Base-by-base conservation (phyloP, 352 stramenopile genomes). In the Blastocystis sp. region DNA sequence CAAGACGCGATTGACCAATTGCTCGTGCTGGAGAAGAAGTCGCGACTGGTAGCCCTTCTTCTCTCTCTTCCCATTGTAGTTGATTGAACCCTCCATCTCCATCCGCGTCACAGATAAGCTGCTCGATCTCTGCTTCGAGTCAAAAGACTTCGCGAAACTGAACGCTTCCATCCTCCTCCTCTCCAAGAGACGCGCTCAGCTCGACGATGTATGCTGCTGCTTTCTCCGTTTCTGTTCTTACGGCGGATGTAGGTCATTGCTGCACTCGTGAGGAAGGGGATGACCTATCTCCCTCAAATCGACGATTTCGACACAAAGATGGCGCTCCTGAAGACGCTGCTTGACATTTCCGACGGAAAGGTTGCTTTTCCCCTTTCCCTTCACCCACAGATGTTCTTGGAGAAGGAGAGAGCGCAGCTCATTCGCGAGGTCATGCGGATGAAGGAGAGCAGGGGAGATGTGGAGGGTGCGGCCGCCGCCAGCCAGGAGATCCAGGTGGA, bases 261-360 rank as follows among this genome's bases (percentile, higher is more conserved):
- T 23, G 41, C 45, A 0, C 9, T 79, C 9, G 69, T 79, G 45
- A 81, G 40, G 40, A 86, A 76, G 40, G 76, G 28, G 38, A 70
- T 79, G 52, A 52, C 9, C 38, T 86, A 86, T 38, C n/a, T 76
- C 19, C 21, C 1, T 38, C 23, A 71, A 52, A 9, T 79, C 1
- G 4, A 19, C n/a, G 76, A 86, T 40, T 43, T 62, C 1, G 48
- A 86, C 23, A 56, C 23, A 40, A 69, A 43, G 4, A n/a, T 86
- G 43, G 19, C 10, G 10, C 48, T 86, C 21, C 38, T 86, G 9
- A 19, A 69, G 21, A 86, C 76, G 10, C 48, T 86, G 9, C 40
- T 86, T 10, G 76, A 86, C 34, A 86, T 56, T 14, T 86, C 76
- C 19, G 76, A 86, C n/a, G 76, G 76, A 43, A 86, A 86, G 38